Evolutionary conservation across 78 protist genomes (phyloP), one percentile per base, ranked within the genome.

Genomic region (Parvularia atlantis): DNA sequence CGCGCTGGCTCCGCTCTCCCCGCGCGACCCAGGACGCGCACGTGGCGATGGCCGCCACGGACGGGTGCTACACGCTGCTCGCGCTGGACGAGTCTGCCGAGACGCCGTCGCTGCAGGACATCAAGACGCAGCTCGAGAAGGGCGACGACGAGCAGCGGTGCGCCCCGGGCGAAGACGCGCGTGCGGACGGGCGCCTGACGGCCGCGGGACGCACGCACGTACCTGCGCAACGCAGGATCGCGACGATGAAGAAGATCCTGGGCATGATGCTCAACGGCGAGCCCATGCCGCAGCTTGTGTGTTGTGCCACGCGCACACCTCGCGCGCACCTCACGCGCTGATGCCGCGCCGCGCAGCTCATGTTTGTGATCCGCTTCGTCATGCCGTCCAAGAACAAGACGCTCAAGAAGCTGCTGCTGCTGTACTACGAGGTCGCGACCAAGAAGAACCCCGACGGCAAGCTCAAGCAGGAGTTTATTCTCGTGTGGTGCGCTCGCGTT

Each of bases 351-450:
- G n/a, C n/a, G n/a, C n/a, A n/a, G 36, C 73, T 90, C 33, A 89
- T 93, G 95, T 28, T 75, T 17, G 83, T 96, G 37, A 91, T 96
- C 61, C 78, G 73, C 14, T 91, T 65, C 67, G 78, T 87, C 36
- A 77, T 89, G 72, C 95, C 96, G 53, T 28, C 37, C 41, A 67
- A 41, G 30, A 78, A 93, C 78, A 91, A 95, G 56, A 46, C 43
- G 43, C 31, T 96, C 43, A 96, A 94, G 76, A 96, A 96, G 64
- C 76, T 96, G 48, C 77, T 92, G 24, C 79, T 92, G 44, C 66
- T 90, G 70, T 95, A 87, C 82, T 90, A 81, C 76, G 98, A 95
- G 74, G 77, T 84, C 33, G 84, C 89, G 41, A 96, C 93, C 36
- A 95, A 92, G 88, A 46, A 54, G 36, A 76, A 66, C 24, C 22